Percentiles rank a stretch among this genome's conserved stretches.
phyloP scores from a whole-genome alignment of 805 yeast genomes.

The Kuraishia ogatae region DNA sequence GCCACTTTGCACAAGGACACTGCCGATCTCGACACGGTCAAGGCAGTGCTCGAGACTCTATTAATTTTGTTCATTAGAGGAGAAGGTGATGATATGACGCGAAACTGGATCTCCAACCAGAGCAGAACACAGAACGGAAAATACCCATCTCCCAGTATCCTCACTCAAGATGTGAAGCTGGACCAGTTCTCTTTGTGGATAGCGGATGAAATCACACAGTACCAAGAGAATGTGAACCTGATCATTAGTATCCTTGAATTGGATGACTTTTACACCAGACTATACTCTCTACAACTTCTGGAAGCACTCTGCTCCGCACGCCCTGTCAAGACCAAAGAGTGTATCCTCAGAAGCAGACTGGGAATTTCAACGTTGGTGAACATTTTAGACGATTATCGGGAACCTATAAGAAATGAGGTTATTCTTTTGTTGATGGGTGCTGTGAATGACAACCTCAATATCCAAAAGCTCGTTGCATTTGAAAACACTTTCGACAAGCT shows the following conservation, averaged over 20 bases:
- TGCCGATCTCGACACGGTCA: conserved; percentile 59
- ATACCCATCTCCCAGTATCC: conserved; percentile 64
- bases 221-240: conserved; percentile 35
- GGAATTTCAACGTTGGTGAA: conserved; percentile 71
- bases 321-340: conserved; percentile 63
- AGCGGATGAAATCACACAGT: conserved; percentile 83
- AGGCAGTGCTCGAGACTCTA: conserved; percentile 79
- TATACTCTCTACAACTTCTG: conserved; percentile 77
- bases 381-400: conserved; percentile 55
- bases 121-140: conserved; percentile 69
- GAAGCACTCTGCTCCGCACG: conserved; percentile 80
- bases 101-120: conserved; percentile 67
- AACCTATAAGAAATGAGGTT: conserved; percentile 85
- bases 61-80: conserved; percentile 70
- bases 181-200: conserved; percentile 94
- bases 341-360: conserved; percentile 63
- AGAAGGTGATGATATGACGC: conserved; percentile 47
- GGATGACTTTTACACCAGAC: conserved; percentile 64
- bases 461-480: conserved; percentile 90
- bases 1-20: conserved; percentile 54
- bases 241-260: conserved; percentile 41
- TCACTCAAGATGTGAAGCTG: conserved; percentile 41
- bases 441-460: conserved; percentile 71
- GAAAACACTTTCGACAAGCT: conserved; percentile 84
- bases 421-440: conserved; percentile 76